Percentiles rank a stretch among this genome's conserved stretches.
phyloP scores from a whole-genome alignment of 257 asterid species.

The Verbena officinalis region DNA sequence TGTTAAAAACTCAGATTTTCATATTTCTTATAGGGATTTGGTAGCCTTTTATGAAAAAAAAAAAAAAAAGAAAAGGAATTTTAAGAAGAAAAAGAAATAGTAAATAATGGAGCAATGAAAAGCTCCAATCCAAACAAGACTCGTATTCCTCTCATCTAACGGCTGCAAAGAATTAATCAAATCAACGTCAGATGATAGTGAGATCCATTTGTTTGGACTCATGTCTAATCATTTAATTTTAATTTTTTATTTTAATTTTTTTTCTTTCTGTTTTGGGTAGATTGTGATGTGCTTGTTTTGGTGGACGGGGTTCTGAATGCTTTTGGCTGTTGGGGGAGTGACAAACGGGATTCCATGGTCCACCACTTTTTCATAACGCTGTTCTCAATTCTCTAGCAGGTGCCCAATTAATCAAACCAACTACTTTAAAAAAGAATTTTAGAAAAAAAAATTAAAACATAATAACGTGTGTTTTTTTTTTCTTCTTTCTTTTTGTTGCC shows the following conservation, averaged over 20 bases:
- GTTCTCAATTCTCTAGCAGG: slow-evolving; percentile 31
- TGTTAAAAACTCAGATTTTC: too few relatives aligned
- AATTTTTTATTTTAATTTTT: background rate
- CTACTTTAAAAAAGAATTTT: background rate
- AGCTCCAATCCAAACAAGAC: too few relatives aligned
- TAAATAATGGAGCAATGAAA: too few relatives aligned
- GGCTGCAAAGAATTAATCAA: slow-evolving; percentile 39
- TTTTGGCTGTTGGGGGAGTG: slow-evolving; percentile 4
- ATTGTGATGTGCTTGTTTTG: slow-evolving; percentile 29
- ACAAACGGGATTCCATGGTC: slow-evolving; percentile 38
- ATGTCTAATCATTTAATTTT: slow-evolving; percentile 33
- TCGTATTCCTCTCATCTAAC: too few relatives aligned
- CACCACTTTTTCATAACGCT: slow-evolving; percentile 43
- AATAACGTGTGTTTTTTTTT: too few relatives aligned
- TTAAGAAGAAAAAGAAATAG: too few relatives aligned
- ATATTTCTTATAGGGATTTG: too few relatives aligned
- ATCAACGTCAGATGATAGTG: slow-evolving; percentile 38
- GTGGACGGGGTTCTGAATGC: slow-evolving; percentile 58
- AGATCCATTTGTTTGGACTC: slow-evolving; percentile 44
- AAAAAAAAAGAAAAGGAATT: too few relatives aligned
- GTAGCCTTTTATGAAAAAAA: too few relatives aligned
- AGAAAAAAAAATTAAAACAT: background rate
- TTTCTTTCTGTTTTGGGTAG: background rate
- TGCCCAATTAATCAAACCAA: slow-evolving; percentile 30
- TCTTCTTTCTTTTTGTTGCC: slow-evolving; percentile 25